phyloP scores from a whole-genome alignment of 1,139 yeast genomes.

The Hemisphaericaspora xylanilytica region DNA sequence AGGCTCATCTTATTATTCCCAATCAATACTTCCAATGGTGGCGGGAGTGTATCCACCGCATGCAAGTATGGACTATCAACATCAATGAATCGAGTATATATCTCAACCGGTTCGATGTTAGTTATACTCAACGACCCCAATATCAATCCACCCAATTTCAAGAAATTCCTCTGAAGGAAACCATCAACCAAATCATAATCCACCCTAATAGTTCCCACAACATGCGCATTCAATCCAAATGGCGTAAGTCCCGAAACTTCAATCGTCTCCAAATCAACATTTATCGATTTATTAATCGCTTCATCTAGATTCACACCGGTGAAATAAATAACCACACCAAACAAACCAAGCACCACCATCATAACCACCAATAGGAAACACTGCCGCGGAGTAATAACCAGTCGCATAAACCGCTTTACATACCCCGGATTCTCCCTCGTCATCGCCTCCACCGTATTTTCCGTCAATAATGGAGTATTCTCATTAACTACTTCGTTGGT shows the following conservation, averaged over 20 bases:
- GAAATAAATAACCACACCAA: background rate
- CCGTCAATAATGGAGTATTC: conserved; percentile 2
- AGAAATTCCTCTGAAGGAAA: conserved; percentile 19
- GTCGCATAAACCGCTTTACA: background rate
- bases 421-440: too few relatives aligned
- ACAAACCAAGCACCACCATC: background rate
- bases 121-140: conserved; percentile 25
- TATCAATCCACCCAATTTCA: conserved; percentile 20
- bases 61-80: conserved; percentile 20
- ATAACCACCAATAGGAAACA: background rate
- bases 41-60: conserved; percentile 24
- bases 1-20: conserved; percentile 20
- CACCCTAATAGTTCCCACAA: conserved; percentile 23
- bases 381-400: background rate
- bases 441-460: too few relatives aligned
- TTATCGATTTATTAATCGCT: conserved; percentile 18
- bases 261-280: conserved; percentile 19
- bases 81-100: conserved; percentile 22
- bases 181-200: conserved; percentile 25
- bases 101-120: conserved; percentile 22
- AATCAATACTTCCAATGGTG: conserved; percentile 24
- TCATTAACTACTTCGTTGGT: too few relatives aligned
- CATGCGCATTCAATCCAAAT: conserved; percentile 24
- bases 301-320: background rate
- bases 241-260: conserved; percentile 22